These are phyloP conservation scores for Voacanga thouarsii DNA, from an alignment of 257 asterid species.

Conservation along the genomic window DNA sequence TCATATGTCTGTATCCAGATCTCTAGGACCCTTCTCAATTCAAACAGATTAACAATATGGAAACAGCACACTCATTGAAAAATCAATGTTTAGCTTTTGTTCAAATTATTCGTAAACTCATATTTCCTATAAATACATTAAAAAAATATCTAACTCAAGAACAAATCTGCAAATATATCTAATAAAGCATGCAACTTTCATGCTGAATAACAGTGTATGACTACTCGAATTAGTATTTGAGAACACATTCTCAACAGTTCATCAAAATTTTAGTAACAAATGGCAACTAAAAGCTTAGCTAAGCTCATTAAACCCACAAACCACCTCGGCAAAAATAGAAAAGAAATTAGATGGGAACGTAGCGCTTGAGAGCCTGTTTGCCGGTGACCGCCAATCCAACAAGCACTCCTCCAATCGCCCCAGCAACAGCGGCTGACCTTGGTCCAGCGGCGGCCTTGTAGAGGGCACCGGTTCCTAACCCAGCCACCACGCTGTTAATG, in stretches of 20 bases:
- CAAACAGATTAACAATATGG: too few species aligned
- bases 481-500: conserved; percentile 43
- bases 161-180: conserved; percentile 16
- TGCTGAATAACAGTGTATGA: conserved; percentile 11
- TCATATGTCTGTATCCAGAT: too few species aligned
- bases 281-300: conserved; percentile 20
- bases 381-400: conserved; percentile 46
- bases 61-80: too few species aligned
- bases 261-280: conserved; percentile 30
- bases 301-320: conserved; percentile 4
- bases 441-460: conserved; percentile 50
- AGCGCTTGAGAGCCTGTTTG: conserved; percentile 48
- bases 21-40: too few species aligned
- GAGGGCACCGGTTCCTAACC: conserved; percentile 47
- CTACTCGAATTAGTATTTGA: neutral
- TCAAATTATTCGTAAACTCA: conserved; percentile 20
- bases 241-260: conserved; percentile 4
- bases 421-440: conserved; percentile 52
- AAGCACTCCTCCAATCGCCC: conserved; percentile 44
- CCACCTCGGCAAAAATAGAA: neutral
- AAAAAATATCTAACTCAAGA: neutral
- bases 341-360: conserved; percentile 37
- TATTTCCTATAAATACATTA: neutral
- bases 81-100: neutral
- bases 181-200: conserved; percentile 25